Percentiles rank a stretch among this genome's conserved stretches.
Evolutionary conservation across 2,329 filamentous ascomycete genomes (phyloP).

Genomic region (Aspergillus eucalypticola): DNA sequence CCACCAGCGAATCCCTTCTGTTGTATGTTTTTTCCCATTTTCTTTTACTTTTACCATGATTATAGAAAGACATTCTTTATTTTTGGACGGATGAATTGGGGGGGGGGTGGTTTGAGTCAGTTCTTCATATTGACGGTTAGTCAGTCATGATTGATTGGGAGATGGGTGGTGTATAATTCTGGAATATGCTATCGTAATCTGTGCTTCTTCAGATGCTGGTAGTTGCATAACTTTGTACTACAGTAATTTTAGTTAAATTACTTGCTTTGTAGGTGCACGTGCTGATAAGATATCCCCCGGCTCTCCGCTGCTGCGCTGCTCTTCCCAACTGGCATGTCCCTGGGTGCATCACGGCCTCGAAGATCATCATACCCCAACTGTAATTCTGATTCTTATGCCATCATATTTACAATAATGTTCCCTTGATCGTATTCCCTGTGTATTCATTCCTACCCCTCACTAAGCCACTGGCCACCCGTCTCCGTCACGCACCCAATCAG

Average conservation of each 20-base stretch:
- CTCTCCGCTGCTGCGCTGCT: background rate
- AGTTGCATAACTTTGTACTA: too few relatives aligned
- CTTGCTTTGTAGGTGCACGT: conserved; percentile 10
- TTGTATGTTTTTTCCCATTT: too few relatives aligned
- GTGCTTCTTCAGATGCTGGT: too few relatives aligned
- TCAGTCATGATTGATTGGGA: too few relatives aligned
- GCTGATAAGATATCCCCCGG: conserved; percentile 19
- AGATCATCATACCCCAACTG: background rate
- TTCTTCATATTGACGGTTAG: background rate
- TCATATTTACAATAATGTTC: background rate
- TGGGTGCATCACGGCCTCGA: background rate
- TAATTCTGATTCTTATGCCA: background rate
- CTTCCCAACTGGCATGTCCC: conserved; percentile 18
- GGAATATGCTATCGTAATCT: background rate
- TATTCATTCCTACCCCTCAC: background rate
- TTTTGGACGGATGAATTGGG: too few relatives aligned
- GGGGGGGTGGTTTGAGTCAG: background rate
- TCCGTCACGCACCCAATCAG: conserved; percentile 2
- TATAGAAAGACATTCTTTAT: too few relatives aligned
- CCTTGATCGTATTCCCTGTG: background rate
- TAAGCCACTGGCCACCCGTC: background rate
- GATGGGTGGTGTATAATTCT: background rate
- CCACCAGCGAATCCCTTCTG: too few relatives aligned
- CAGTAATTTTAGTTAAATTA: background rate
- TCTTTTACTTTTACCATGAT: too few relatives aligned